Evolutionary conservation across 257 asterid species (phyloP), one percentile per base, ranked within the genome.

Genomic region (Misopates orontium): DNA sequence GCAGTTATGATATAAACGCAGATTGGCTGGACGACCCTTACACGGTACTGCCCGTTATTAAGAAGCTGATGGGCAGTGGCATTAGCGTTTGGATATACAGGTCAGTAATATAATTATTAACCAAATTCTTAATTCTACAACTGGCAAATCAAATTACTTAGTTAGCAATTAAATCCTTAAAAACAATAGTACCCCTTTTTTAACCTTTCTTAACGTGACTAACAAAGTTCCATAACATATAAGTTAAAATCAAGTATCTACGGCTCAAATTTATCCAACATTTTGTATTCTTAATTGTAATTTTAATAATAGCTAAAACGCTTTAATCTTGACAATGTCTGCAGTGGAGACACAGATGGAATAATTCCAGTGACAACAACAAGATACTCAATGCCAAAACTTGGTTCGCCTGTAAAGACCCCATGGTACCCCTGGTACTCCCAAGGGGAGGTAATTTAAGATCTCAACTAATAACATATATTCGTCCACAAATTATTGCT

Each of bases 321-420:
- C 13, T 56, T 28, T 53, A 15, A 16, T n/a, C 1, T 52, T 19
- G 22, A 32, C n/a, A n/a, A n/a, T n/a, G n/a, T 21, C 40, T 61
- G 83, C 85, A 87, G 95, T 49, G 90, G 88, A 66, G 95, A 87
- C 60, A 76, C 79, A 15, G 90, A 85, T 60, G 65, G 67, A 48
- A 67, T 66, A 64, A 53, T 85, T 14, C 78, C 95, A 15, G 88
- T 87, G 63, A 87, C 90, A 1, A 53, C 90, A 13, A 85, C 86
- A 50, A 71, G 73, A 47, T 85, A 85, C 62, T 84, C 85, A 0
- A 65, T 87, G 73, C 49, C 71, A 10, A 84, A 87, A 56, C 73
- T 87, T 0, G 81, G 73, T 11, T 25, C 78, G 18, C 57, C 78
- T 0, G 77, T 80, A 0, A 76, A 75, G 61, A 82, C 75, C 16